phyloP scores from a whole-genome alignment of 2,329 filamentous ascomycete species.

The Ceratocystis albifundus region DNA sequence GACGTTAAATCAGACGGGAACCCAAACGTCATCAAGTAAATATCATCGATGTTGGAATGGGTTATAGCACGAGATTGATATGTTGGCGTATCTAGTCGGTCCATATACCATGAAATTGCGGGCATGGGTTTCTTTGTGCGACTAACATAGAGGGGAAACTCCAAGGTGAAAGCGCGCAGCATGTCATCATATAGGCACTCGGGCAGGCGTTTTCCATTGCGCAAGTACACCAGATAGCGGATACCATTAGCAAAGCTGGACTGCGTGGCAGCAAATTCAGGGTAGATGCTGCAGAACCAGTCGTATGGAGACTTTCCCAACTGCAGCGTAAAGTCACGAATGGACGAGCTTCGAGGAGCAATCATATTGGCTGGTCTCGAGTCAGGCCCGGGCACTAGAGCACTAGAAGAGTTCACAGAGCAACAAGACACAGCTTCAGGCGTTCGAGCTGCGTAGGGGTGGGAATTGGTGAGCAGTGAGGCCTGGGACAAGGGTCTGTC shows the following conservation, averaged over 20 bases:
- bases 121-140: constrained; percentile 28
- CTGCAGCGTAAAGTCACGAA: neutral
- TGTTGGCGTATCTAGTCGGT: constrained; percentile 26
- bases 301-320: constrained; percentile 28
- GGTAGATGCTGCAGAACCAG: constrained; percentile 35
- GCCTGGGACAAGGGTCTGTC: neutral
- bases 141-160: constrained; percentile 35
- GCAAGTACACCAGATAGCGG: constrained; percentile 34
- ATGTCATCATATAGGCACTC: constrained; percentile 44
- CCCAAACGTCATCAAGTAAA: constrained; percentile 23
- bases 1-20: neutral
- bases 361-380: neutral
- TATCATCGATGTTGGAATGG: constrained; percentile 30
- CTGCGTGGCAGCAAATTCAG: constrained; percentile 33
- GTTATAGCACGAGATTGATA: constrained; percentile 31
- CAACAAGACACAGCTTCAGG: neutral
- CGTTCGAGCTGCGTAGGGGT: neutral
- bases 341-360: neutral
- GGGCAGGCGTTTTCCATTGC: constrained; percentile 30
- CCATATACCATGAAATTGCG: constrained; percentile 36
- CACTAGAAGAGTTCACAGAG: no score
- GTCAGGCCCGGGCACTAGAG: neutral
- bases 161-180: constrained; percentile 35
- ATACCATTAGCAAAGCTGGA: constrained; percentile 37
- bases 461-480: neutral